These are phyloP conservation scores for Diaporthe sp. DNA, from an alignment of 2,329 filamentous ascomycete genomes.

Conservation along the genomic window DNA sequence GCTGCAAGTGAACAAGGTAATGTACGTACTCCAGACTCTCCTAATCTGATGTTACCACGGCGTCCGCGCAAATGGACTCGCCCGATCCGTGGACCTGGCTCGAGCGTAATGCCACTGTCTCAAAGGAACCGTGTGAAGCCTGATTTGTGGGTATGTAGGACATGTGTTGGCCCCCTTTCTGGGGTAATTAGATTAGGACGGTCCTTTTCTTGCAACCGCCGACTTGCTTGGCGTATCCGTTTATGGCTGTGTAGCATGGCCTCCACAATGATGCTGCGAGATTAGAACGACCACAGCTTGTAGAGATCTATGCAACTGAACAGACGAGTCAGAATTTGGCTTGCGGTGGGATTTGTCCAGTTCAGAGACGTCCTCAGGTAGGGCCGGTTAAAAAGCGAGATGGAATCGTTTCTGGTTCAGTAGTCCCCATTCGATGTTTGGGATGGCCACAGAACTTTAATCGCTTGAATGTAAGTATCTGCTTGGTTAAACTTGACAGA, in stretches of 20 bases:
- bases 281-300: neutral
- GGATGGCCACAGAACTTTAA: no score
- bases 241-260: no score
- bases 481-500: neutral
- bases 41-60: neutral
- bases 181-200: no score
- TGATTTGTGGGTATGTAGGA: neutral
- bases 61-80: neutral
- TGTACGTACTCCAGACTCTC: no score
- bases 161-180: neutral
- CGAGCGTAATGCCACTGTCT: neutral
- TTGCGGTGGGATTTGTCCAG: no score
- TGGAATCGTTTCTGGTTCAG: neutral
- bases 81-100: neutral
- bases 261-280: neutral
- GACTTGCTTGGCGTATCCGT: no score
- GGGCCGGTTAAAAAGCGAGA: no score
- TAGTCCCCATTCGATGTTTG: neutral
- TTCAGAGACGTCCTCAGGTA: no score
- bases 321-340: fast-evolving
- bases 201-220: neutral
- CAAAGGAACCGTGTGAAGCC: neutral
- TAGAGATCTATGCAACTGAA: neutral
- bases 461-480: neutral
- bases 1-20: neutral